phyloP scores from a whole-genome alignment of 257 asterid species.

The Vinca minor region DNA sequence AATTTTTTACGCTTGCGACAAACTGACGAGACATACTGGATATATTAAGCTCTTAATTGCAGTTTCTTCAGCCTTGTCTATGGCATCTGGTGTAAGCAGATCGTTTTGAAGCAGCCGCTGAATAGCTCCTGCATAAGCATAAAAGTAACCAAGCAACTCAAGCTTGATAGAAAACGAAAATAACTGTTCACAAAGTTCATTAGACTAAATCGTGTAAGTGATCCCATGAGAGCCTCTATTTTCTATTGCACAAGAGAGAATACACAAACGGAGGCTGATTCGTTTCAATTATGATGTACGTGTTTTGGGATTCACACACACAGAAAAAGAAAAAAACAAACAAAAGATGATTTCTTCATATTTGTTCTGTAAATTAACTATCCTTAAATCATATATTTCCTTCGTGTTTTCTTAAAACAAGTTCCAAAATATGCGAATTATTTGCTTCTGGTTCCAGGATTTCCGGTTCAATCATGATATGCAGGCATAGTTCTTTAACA shows the following conservation, averaged over 20 bases:
- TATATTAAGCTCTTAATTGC: conserved; percentile 64
- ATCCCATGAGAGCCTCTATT: not conserved
- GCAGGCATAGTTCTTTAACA: not conserved
- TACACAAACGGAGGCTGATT: not conserved
- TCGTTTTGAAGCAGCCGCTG: conserved; percentile 73
- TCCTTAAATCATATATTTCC: not conserved
- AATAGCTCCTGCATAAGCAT: conserved; percentile 63
- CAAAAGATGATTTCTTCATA: not conserved
- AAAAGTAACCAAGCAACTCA: not conserved
- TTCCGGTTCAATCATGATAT: not conserved
- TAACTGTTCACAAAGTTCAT: not conserved
- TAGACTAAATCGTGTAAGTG: not conserved
- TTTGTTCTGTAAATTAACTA: not conserved
- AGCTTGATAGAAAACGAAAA: not conserved
- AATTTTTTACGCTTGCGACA: not conserved
- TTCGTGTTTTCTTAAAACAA: not conserved
- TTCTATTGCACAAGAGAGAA: not conserved
- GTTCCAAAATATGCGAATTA: not conserved
- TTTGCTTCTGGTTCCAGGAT: not conserved
- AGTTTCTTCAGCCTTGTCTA: conserved; percentile 58
- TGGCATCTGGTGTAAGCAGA: conserved; percentile 71
- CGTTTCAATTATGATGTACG: not conserved
- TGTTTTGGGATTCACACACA: not conserved
- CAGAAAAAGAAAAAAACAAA: too few relatives aligned
- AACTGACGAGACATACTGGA: conserved; percentile 50